These are phyloP conservation scores for Trametes versicolor DNA, from an alignment of 1,284 basidiomycete species.

Conservation along the genomic window DNA sequence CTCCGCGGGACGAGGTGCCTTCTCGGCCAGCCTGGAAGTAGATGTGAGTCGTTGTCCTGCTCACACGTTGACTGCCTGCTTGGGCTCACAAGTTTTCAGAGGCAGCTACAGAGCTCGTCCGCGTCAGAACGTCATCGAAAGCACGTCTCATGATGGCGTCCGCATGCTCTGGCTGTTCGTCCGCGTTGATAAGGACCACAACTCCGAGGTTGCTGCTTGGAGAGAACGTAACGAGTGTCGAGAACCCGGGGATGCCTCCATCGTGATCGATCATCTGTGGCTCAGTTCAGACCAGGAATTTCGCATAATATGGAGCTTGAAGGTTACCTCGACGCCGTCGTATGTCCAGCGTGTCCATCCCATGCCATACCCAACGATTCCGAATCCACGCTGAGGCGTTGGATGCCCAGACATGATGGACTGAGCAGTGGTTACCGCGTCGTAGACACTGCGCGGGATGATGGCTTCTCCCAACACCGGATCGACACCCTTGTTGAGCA, in stretches of 20 bases:
- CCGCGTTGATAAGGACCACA: slow-evolving; percentile 54
- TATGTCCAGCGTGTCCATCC: slow-evolving; percentile 41
- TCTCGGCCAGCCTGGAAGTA: background rate
- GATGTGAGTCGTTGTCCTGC: background rate
- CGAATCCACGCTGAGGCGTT: slow-evolving; percentile 10
- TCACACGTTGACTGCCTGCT: too few species aligned
- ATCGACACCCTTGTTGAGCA: slow-evolving; percentile 43
- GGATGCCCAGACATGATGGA: slow-evolving; percentile 27
- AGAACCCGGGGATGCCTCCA: slow-evolving; percentile 47
- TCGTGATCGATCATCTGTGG: slow-evolving; percentile 37
- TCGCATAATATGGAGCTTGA: background rate
- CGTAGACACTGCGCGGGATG: slow-evolving; percentile 40
- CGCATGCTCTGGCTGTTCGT: background rate
- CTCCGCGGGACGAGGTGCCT: slow-evolving; percentile 16
- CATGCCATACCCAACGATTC: slow-evolving; percentile 42
- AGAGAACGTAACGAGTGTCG: slow-evolving; percentile 46
- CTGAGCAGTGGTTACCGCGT: slow-evolving; percentile 42
- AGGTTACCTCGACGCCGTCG: slow-evolving; percentile 37
- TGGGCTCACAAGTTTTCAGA: background rate
- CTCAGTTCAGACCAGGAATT: background rate
- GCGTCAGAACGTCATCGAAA: slow-evolving; percentile 6
- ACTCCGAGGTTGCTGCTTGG: slow-evolving; percentile 50
- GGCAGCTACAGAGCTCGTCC: background rate
- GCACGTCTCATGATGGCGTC: slow-evolving; percentile 18
- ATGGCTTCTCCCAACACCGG: slow-evolving; percentile 40